These are phyloP conservation scores for Lolium perenne DNA, from an alignment of 176 grass and related monocot species.

Conservation along the genomic window DNA sequence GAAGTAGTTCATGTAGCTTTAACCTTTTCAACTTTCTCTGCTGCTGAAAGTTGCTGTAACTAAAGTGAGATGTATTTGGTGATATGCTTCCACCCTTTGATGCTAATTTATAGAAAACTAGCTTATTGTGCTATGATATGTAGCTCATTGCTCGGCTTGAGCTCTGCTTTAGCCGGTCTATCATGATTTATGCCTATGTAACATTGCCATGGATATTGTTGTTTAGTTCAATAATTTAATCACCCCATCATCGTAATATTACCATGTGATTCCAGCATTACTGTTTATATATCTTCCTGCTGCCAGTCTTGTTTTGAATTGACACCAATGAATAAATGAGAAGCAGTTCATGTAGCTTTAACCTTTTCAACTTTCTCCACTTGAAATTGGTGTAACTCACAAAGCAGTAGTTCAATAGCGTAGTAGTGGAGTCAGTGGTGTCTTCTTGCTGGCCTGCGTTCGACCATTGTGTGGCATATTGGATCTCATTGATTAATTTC, in stretches of 20 bases:
- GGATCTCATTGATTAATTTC: too few relatives aligned
- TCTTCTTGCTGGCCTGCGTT: too few relatives aligned
- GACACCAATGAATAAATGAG: neutral
- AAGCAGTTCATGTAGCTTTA: slow-evolving; percentile 20
- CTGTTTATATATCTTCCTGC: neutral
- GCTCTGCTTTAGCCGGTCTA: slow-evolving; percentile 37
- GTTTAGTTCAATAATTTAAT: slow-evolving; percentile 55
- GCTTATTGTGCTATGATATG: slow-evolving; percentile 55
- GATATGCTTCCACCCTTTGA: slow-evolving; percentile 33
- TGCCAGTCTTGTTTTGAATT: slow-evolving; percentile 17
- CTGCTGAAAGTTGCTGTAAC: neutral
- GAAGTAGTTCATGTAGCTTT: slow-evolving; percentile 20
- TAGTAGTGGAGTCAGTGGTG: too few relatives aligned
- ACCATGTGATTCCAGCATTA: slow-evolving; percentile 35
- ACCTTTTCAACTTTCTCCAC: neutral
- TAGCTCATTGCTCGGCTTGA: slow-evolving; percentile 37
- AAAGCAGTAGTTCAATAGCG: too few relatives aligned
- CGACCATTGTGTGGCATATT: too few relatives aligned
- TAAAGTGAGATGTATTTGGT: slow-evolving; percentile 45
- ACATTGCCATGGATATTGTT: slow-evolving; percentile 33
- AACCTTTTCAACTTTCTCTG: neutral
- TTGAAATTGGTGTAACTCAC: neutral
- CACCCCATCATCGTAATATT: slow-evolving; percentile 41
- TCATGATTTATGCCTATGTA: slow-evolving; percentile 49
- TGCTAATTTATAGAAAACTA: slow-evolving; percentile 47